Evolutionary conservation across 306 rosid species (phyloP).

Genomic region (Rubus parviflorus): DNA sequence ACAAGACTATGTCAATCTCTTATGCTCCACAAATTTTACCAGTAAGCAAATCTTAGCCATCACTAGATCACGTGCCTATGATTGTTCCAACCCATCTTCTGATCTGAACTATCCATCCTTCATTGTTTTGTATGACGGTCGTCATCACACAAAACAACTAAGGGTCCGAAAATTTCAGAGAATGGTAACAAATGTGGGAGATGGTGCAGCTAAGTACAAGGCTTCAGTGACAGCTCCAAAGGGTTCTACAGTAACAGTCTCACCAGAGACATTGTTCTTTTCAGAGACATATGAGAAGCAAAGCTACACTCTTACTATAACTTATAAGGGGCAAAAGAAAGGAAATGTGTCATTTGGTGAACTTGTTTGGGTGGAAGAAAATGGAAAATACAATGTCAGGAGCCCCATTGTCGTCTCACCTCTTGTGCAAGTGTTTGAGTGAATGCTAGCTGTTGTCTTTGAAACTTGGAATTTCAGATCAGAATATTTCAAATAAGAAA

Average conservation of each 20-base stretch:
- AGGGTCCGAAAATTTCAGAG: constrained; percentile 27
- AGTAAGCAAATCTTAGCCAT: constrained; percentile 31
- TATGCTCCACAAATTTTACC: constrained; percentile 17
- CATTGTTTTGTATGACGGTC: constrained; percentile 9
- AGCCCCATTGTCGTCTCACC: constrained; percentile 25
- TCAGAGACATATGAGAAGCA: constrained; percentile 38
- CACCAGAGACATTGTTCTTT: constrained; percentile 34
- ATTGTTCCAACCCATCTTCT: constrained; percentile 34
- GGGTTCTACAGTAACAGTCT: constrained; percentile 37
- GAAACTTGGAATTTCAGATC: background rate
- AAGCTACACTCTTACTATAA: constrained; percentile 31
- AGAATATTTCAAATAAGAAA: background rate
- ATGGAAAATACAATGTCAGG: constrained; percentile 23
- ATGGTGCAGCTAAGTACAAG: constrained; percentile 34
- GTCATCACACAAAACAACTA: constrained; percentile 5
- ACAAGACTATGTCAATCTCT: background rate
- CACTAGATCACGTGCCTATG: constrained; percentile 35
- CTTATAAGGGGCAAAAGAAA: background rate
- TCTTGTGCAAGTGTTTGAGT: background rate
- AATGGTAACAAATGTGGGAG: constrained; percentile 48
- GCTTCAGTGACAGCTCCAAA: constrained; percentile 33
- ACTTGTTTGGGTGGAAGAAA: constrained; percentile 25
- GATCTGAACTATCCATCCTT: constrained; percentile 57
- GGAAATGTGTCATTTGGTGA: constrained; percentile 15
- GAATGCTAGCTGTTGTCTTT: background rate